A percentile compares a stretch with the other conserved stretches of the same genome.
Conservation (phyloP, 2,329 filamentous ascomycete species). For the Atkinsonella texensis region DNA sequence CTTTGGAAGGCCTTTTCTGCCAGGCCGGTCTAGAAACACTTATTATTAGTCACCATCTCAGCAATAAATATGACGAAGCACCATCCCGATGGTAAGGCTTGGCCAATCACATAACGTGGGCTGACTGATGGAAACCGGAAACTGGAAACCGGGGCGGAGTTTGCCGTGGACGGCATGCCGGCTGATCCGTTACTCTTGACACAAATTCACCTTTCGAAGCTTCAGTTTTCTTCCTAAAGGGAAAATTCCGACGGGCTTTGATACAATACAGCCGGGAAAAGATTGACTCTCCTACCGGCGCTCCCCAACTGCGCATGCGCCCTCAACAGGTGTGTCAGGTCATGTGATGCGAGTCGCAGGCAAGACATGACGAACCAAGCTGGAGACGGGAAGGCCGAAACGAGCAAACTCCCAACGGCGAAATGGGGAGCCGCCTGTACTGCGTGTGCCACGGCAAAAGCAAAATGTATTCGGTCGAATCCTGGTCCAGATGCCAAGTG, state of each 20-base stretch:
- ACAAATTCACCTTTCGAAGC: background rate
- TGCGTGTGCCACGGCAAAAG: slow-evolving; percentile 35
- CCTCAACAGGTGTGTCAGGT: background rate
- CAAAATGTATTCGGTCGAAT: slow-evolving; percentile 35
- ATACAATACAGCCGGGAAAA: slow-evolving; percentile 1
- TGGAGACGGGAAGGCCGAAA: slow-evolving; percentile 6
- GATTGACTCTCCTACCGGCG: background rate
- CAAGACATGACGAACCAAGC: slow-evolving; percentile 2
- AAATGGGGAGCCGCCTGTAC: slow-evolving; percentile 40
- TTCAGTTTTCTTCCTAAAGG: background rate
- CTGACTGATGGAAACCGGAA: background rate
- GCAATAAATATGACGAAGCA: background rate
- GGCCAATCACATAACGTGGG: slow-evolving; percentile 6
- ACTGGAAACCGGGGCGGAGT: slow-evolving; percentile 6
- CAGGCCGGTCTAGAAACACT: too few species aligned
- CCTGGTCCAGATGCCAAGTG: slow-evolving; percentile 27
- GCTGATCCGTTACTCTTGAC: background rate
- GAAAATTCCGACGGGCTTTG: slow-evolving; percentile 12
- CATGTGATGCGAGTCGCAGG: slow-evolving; percentile 6
- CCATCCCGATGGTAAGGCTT: slow-evolving; percentile 1
- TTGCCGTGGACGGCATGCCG: slow-evolving; percentile 2
- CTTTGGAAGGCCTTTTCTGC: too few species aligned
- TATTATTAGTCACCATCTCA: too few species aligned
- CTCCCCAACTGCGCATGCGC: background rate
- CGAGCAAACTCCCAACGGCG: slow-evolving; percentile 23